Evolutionary conservation across 305 asterid genomes (phyloP).

Genomic region (Withania somnifera): DNA sequence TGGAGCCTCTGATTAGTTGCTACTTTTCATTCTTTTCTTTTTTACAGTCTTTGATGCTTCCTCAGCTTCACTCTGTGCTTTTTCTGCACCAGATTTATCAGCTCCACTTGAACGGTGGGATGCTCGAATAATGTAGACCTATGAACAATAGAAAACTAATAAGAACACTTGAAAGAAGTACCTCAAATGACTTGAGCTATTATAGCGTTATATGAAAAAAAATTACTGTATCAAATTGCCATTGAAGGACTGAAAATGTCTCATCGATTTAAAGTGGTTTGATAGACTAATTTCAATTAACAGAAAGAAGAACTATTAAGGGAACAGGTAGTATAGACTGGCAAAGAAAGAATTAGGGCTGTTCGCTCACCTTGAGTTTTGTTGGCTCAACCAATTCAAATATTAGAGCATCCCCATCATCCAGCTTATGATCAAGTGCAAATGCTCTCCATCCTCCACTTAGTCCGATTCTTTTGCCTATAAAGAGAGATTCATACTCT

Average conservation of each 20-base stretch:
- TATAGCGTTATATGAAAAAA: not conserved
- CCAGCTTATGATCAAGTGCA: constrained; percentile 76
- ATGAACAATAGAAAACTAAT: not conserved
- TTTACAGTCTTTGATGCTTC: constrained; percentile 14
- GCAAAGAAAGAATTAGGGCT: not conserved
- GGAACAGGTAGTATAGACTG: not conserved
- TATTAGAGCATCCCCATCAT: constrained; percentile 82
- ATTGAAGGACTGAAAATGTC: not conserved
- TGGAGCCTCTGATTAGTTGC: constrained; percentile 8
- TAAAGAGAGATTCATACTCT: constrained; percentile 48
- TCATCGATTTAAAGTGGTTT: not conserved
- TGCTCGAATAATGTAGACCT: constrained; percentile 69
- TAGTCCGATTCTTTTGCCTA: constrained; percentile 61
- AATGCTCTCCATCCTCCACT: constrained; percentile 98
- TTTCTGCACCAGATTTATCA: not conserved
- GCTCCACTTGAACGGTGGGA: constrained; percentile 13
- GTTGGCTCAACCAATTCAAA: constrained; percentile 63
- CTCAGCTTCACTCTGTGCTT: constrained; percentile 19
- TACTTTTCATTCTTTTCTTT: constrained; percentile 7
- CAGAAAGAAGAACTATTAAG: not conserved
- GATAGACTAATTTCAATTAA: not conserved
- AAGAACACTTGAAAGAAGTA: not conserved
- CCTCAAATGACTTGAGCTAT: not conserved
- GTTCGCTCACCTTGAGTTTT: constrained; percentile 73
- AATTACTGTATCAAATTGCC: not conserved